These are phyloP conservation scores for Xerophyta viscosa DNA, from an alignment of 106 monocot species.

Conservation along the genomic window DNA sequence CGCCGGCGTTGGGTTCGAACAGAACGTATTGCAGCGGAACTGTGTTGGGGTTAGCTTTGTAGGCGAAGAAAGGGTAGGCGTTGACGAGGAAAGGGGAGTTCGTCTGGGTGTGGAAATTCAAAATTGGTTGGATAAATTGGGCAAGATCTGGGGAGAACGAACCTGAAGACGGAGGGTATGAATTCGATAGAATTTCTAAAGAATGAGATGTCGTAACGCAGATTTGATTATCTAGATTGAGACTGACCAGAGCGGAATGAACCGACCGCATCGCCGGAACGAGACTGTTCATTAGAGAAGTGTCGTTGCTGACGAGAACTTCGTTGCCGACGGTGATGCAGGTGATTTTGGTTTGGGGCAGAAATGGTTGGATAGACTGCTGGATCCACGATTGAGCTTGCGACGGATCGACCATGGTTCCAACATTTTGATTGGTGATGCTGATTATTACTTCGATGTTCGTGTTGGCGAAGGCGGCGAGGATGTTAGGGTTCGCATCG, in stretches of 20 bases:
- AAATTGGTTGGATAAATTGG: slow-evolving; percentile 41
- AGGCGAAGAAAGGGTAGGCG: slow-evolving; percentile 70
- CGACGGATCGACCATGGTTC: slow-evolving; percentile 19
- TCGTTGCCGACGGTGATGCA: slow-evolving; percentile 60
- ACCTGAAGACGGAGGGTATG: slow-evolving; percentile 54
- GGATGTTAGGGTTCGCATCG: slow-evolving; percentile 36
- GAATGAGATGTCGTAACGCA: slow-evolving; percentile 45
- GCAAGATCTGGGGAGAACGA: slow-evolving; percentile 28
- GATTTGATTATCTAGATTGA: slow-evolving; percentile 37
- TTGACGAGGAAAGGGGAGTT: slow-evolving; percentile 61
- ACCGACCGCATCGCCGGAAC: slow-evolving; percentile 55
- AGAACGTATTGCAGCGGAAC: slow-evolving; percentile 43
- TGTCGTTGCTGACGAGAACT: slow-evolving; percentile 26
- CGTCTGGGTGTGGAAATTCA: slow-evolving; percentile 36
- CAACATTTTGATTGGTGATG: slow-evolving; percentile 31
- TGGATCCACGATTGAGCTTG: slow-evolving; percentile 39
- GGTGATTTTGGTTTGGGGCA: slow-evolving; percentile 43
- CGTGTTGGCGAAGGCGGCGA: slow-evolving; percentile 37
- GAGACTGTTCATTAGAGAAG: slow-evolving; percentile 31
- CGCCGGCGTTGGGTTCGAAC: slow-evolving; percentile 44
- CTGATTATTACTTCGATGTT: slow-evolving; percentile 45
- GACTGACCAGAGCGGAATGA: slow-evolving; percentile 24
- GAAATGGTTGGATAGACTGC: slow-evolving; percentile 41
- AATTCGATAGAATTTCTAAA: slow-evolving; percentile 23
- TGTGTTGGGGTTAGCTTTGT: slow-evolving; percentile 33